phyloP scores from a whole-genome alignment of 2,329 filamentous ascomycete species.

The Alternaria brassicicola region DNA sequence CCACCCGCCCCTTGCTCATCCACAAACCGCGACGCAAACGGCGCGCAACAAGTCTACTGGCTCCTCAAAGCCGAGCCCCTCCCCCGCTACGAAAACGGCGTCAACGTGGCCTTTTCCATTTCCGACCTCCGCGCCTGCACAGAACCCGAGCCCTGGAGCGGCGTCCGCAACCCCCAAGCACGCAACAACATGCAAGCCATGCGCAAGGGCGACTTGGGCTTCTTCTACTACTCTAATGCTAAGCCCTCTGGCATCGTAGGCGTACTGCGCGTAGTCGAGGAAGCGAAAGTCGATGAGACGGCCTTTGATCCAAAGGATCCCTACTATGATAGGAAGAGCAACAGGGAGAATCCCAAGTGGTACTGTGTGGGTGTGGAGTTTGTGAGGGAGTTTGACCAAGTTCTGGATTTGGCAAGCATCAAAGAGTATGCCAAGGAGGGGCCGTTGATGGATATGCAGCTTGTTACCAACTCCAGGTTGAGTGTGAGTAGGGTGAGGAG shows the following conservation, averaged over 20 bases:
- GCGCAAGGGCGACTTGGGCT: slow-evolving; percentile 88
- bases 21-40: slow-evolving; percentile 36
- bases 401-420: slow-evolving; percentile 74
- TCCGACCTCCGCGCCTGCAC: slow-evolving; percentile 78
- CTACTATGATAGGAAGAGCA: slow-evolving; percentile 83
- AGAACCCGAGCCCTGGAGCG: slow-evolving; percentile 89
- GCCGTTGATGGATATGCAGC: slow-evolving; percentile 76
- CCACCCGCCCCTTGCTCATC: slow-evolving; percentile 23
- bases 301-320: slow-evolving; percentile 74
- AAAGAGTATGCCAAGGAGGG: slow-evolving; percentile 64
- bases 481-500: slow-evolving; percentile 75
- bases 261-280: slow-evolving; percentile 85
- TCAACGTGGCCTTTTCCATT: slow-evolving; percentile 92
- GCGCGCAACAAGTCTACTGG: slow-evolving; percentile 51
- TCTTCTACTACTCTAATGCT: slow-evolving; percentile 97
- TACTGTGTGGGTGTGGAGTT: slow-evolving; percentile 88
- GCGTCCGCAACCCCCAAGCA: slow-evolving; percentile 62
- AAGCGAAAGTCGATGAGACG: slow-evolving; percentile 79
- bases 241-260: slow-evolving; percentile 88
- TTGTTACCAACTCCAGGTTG: slow-evolving; percentile 79
- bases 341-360: slow-evolving; percentile 76
- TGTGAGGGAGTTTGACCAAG: slow-evolving; percentile 76
- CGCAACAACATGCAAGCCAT: slow-evolving; percentile 90
- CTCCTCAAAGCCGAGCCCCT: slow-evolving; percentile 72
- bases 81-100: slow-evolving; percentile 80